Evolutionary conservation across 305 asterid species (phyloP).

Genomic region (Fraxinus nigra): DNA sequence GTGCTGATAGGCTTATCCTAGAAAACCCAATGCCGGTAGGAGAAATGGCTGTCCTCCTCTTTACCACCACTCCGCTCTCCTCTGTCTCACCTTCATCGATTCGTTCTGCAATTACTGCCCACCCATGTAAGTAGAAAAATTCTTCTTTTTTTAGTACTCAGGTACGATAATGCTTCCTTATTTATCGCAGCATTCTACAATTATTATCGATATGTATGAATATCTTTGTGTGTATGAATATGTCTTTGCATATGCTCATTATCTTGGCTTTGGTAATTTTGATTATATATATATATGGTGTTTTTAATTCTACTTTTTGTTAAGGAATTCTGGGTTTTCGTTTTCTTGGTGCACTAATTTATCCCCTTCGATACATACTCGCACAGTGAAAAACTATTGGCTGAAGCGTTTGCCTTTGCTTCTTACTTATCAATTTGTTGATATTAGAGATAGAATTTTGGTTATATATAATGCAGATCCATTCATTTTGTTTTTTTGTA

Average conservation of each 20-base stretch:
- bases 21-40: background rate
- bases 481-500: background rate
- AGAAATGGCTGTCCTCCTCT: conserved; percentile 45
- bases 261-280: background rate
- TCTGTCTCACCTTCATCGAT: conserved; percentile 28
- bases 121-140: conserved; percentile 32
- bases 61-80: conserved; percentile 31
- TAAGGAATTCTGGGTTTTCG: background rate
- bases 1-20: conserved; percentile 36
- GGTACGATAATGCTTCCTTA: background rate
- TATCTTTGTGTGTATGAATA: background rate
- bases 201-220: conserved; percentile 6
- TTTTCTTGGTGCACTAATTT: background rate
- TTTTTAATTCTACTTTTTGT: background rate
- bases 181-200: background rate
- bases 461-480: background rate
- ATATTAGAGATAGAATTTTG: background rate
- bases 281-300: background rate
- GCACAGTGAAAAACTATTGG: background rate
- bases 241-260: background rate
- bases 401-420: background rate
- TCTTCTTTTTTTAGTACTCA: background rate
- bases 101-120: conserved; percentile 21
- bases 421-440: background rate
- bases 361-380: background rate